Conservation (phyloP, 495 filamentous ascomycete genomes). For the Penicillium subrubescens region DNA sequence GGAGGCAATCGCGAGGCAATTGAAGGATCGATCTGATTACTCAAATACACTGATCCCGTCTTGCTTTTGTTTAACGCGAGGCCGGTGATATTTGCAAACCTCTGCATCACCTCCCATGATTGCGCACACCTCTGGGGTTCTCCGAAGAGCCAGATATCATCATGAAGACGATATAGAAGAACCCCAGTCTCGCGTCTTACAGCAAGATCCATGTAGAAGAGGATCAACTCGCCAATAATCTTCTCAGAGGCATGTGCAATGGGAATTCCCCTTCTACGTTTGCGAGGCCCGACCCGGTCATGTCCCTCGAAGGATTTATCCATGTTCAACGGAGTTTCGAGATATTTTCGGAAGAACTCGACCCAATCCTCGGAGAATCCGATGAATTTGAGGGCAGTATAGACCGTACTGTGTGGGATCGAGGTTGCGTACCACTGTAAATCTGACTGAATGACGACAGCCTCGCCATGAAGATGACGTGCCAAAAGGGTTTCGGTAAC, state of each 20-base stretch:
- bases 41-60: slow-evolving; percentile 52
- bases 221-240: slow-evolving; percentile 53
- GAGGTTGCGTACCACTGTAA: slow-evolving; percentile 53
- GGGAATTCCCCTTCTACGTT: slow-evolving; percentile 52
- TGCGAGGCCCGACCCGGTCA: slow-evolving; percentile 34
- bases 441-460: slow-evolving; percentile 57
- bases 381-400: slow-evolving; percentile 51
- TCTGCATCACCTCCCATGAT: slow-evolving; percentile 54
- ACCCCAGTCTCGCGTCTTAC: slow-evolving; percentile 56
- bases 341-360: slow-evolving; percentile 57
- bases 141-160: slow-evolving; percentile 62
- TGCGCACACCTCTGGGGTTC: slow-evolving; percentile 49
- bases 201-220: slow-evolving; percentile 62
- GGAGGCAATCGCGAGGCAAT: slow-evolving; percentile 16
- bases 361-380: slow-evolving; percentile 55
- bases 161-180: slow-evolving; percentile 56
- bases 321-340: slow-evolving; percentile 55
- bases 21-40: slow-evolving; percentile 15
- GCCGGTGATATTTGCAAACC: slow-evolving; percentile 51
- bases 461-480: slow-evolving; percentile 49
- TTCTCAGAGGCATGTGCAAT: slow-evolving; percentile 56
- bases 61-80: slow-evolving; percentile 53
- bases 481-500: slow-evolving; percentile 57
- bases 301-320: slow-evolving; percentile 36
- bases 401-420: slow-evolving; percentile 58